Base-by-base conservation (phyloP, 805 yeast genomes). In the Monosporozyma aquatica region DNA sequence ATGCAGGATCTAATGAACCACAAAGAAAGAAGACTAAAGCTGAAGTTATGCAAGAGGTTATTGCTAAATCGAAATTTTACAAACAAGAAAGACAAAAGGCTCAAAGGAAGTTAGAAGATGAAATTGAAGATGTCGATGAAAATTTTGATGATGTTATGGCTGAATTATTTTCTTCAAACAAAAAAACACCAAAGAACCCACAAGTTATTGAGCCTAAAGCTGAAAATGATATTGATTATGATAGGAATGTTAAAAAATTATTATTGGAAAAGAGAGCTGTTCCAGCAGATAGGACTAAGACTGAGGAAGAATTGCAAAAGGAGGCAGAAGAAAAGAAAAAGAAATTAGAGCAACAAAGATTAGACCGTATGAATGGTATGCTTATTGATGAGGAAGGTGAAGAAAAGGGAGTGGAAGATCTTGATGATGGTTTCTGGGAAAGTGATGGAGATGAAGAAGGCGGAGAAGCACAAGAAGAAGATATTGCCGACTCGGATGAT, bases 11-110 rank as follows among this genome's bases (percentile, higher is more conserved):
- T 2, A 65, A 53, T 17, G 65, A 46, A 5, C 78, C 80, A 1
- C 61, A 66, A n/a, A 72, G 78, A 45, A 81, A 79, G 62, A 84
- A 81, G 63, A 76, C 86, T 15, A 84, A 84, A 55, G 82, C 83
- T 29, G 94, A 84, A 61, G 90, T 84, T 29, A 84, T 84, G 94
- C 75, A 80, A 50, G 94, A 84, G 58, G 75, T 84, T 38, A 84
- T 84, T 45, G 87, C 92, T 28, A 84, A 84, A 62, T 81, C 92
- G 14, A 84, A 84, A 54, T 79, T 74, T 53, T 75, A 82, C 62
- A 83, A 81, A 54, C 80, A 79, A 27, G 84, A 82, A 59, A 76
- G 92, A 60, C 90, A 84, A 61, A 64, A 70, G 55, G 69, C 74
- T 42, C 80, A 81, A 51, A 77, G 74, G 43, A 68, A 73, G 54